Percentiles rank a stretch among this genome's conserved stretches.
These are phyloP conservation scores for Claviceps cyperi DNA, from an alignment of 2,329 filamentous ascomycete genomes.

Conservation along the genomic window DNA sequence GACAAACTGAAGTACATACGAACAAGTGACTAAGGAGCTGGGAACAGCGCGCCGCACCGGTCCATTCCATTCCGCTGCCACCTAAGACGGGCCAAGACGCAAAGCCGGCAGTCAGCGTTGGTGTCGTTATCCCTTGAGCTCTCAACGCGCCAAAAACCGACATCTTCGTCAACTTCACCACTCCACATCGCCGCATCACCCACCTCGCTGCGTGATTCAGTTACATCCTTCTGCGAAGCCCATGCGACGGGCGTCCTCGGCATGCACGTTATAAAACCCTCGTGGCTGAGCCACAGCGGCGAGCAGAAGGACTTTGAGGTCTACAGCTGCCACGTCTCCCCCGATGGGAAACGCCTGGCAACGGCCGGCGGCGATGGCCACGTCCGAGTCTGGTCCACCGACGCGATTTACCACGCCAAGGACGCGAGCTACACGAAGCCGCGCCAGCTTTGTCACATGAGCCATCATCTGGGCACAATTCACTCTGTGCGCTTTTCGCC, in stretches of 20 bases:
- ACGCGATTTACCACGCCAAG: slow-evolving; percentile 72
- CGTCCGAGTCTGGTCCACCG: slow-evolving; percentile 94
- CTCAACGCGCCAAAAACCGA: background rate
- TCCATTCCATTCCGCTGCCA: background rate
- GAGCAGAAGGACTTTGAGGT: slow-evolving; percentile 98
- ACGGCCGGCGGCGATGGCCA: slow-evolving; percentile 96
- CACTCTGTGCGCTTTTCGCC: slow-evolving; percentile 94
- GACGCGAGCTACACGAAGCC: slow-evolving; percentile 60
- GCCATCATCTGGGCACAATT: slow-evolving; percentile 94
- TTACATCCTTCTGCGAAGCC: background rate
- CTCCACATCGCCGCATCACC: background rate
- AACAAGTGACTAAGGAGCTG: background rate
- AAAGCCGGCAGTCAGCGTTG: background rate
- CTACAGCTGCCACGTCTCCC: slow-evolving; percentile 94
- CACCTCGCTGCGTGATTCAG: background rate
- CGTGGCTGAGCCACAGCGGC: slow-evolving; percentile 90
- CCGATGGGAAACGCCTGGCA: slow-evolving; percentile 80
- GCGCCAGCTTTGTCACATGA: slow-evolving; percentile 93
- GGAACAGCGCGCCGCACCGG: background rate
- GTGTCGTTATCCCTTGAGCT: background rate
- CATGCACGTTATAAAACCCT: slow-evolving; percentile 86
- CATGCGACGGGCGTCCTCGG: slow-evolving; percentile 10
- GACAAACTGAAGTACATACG: no score
- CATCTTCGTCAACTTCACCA: background rate
- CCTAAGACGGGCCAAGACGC: background rate